Base-by-base conservation (phyloP, 2,329 filamentous ascomycete genomes). In the Claviceps monticola region DNA sequence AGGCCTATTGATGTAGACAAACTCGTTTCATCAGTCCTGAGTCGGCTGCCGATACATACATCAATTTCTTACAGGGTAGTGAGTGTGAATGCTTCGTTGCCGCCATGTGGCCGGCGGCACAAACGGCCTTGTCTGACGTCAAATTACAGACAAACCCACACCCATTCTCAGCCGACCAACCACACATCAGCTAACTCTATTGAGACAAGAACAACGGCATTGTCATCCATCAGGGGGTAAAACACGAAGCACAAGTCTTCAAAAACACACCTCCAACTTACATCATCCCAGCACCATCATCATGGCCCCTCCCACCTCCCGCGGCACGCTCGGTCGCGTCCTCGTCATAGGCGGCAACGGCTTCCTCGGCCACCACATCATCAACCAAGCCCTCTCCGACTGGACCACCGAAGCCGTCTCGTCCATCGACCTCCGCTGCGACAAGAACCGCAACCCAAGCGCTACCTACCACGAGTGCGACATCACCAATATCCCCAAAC, bases 341-440 rank as follows among this genome's bases (percentile, higher is more conserved):
- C 75, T 90, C 59, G 82, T 93, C 58, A 82, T 91, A 59, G 87
- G 87, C 61, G 87, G 87, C 64, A 90, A 87, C 65, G 87, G 87
- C 58, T 91, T 93, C 69, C 76, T 93, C 16, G 87, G 87, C 64
- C 83, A 86, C 69, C 85, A 91, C 70, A 83, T 91, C 59, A 83
- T 91, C 63, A 79, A 83, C 67, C 76, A 86, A 62, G 75, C 88
- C 53, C 73, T 86, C 60, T 76, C 78, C 43, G 61, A 63, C 42
- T 73, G 70, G 70, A 62, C 61, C 53, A 72, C 73, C 56, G 68
- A 67, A 54, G 69, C 74, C 56, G 79, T 91, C 42, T 78, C 81
- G 47, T 85, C 87, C 17, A 69, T 90, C 59, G 87, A 91, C 66
- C 74, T 91, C 57, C 78, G 75, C 57, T 88, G 84, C 63, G 73